Percentiles rank a stretch among this genome's conserved stretches.
Conservation (phyloP, 768 basidiomycete species). For the Fomitopsis pulvina region DNA sequence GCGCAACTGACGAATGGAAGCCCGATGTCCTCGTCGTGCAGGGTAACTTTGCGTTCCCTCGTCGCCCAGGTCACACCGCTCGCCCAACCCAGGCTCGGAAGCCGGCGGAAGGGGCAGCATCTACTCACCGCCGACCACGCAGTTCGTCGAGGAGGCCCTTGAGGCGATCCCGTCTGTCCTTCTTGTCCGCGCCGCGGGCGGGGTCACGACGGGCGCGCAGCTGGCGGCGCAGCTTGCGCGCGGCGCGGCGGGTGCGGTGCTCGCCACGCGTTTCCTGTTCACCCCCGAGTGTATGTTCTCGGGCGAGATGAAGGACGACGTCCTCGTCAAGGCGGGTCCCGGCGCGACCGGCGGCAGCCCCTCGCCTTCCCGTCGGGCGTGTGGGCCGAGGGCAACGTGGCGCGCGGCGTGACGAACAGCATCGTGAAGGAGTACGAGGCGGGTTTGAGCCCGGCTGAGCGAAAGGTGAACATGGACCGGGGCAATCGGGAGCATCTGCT, state of each 20-base stretch:
- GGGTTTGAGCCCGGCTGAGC: slow-evolving; percentile 24
- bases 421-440: slow-evolving; percentile 54
- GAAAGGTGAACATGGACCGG: neutral
- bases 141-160: slow-evolving; percentile 51
- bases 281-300: slow-evolving; percentile 51
- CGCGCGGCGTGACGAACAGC: slow-evolving; percentile 46
- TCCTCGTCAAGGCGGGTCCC: slow-evolving; percentile 22
- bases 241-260: slow-evolving; percentile 61
- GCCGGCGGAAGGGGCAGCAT: slow-evolving; percentile 71
- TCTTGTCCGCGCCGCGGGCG: slow-evolving; percentile 69
- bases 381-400: slow-evolving; percentile 31
- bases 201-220: slow-evolving; percentile 57
- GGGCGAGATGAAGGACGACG: slow-evolving; percentile 25
- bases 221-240: slow-evolving; percentile 58
- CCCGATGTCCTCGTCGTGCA: slow-evolving; percentile 74
- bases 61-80: neutral
- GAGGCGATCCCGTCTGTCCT: slow-evolving; percentile 35
- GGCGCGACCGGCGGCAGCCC: slow-evolving; percentile 24
- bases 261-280: slow-evolving; percentile 73
- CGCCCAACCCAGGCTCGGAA: slow-evolving; percentile 50
- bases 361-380: slow-evolving; percentile 21
- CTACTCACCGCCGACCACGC: slow-evolving; percentile 51
- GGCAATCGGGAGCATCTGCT: neutral
- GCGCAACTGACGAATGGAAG: slow-evolving; percentile 58
- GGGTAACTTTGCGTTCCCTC: slow-evolving; percentile 40